These are phyloP conservation scores for Meyerozyma athensensis DNA, from an alignment of 1,139 yeast species.

Conservation along the genomic window DNA sequence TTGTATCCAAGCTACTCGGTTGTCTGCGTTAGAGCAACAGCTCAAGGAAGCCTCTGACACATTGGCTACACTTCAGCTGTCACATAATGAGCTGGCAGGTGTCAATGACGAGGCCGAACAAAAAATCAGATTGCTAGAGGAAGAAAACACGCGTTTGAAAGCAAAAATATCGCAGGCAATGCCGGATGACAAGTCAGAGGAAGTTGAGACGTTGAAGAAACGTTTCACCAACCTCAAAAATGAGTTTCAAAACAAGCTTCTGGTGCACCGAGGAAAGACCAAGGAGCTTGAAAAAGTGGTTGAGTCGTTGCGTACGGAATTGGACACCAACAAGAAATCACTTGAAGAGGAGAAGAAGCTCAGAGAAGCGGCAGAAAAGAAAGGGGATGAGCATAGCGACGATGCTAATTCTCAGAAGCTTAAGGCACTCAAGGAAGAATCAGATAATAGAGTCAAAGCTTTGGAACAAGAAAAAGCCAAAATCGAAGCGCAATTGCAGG, in stretches of 20 bases:
- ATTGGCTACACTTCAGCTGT: not conserved
- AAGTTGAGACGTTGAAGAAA: conserved; percentile 18
- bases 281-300: conserved; percentile 21
- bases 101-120: conserved; percentile 31
- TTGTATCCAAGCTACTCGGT: conserved; percentile 18
- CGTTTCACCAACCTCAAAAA: conserved; percentile 29
- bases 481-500: conserved; percentile 1
- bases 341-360: conserved; percentile 11
- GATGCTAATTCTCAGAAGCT: not conserved
- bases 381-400: not conserved
- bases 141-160: conserved; percentile 35
- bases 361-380: conserved; percentile 2
- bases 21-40: conserved; percentile 21
- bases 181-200: conserved; percentile 6
- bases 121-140: conserved; percentile 28
- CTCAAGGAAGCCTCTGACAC: conserved; percentile 10
- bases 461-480: not conserved
- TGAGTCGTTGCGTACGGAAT: conserved; percentile 11
- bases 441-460: not conserved
- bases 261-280: conserved; percentile 20
- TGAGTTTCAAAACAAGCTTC: conserved; percentile 28
- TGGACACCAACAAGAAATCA: conserved; percentile 18
- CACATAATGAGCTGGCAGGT: conserved; percentile 18
- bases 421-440: conserved; percentile 13
- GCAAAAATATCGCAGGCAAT: conserved; percentile 8